These are phyloP conservation scores for Favolaschia claudopus DNA, from an alignment of 768 basidiomycete species.

Conservation along the genomic window DNA sequence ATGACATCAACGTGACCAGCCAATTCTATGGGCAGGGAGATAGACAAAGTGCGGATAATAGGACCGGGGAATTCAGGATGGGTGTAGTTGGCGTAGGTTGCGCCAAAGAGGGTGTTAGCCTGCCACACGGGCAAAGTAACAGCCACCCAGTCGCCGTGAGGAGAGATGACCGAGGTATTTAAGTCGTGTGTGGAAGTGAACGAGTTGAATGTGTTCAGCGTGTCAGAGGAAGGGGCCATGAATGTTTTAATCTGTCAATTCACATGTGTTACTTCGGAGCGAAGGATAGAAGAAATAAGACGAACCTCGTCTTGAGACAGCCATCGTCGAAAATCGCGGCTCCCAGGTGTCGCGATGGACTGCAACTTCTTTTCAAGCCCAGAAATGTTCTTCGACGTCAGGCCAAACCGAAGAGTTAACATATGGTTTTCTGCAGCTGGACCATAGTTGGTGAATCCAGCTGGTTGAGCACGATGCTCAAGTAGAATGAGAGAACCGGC, in stretches of 20 bases:
- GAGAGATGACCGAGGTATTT: constrained; percentile 24
- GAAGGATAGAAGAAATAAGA: not conserved
- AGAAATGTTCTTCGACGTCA: constrained; percentile 41
- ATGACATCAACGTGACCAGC: constrained; percentile 34
- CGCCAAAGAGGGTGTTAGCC: constrained; percentile 37
- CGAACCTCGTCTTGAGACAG: constrained; percentile 46
- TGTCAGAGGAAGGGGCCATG: constrained; percentile 31
- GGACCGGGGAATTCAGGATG: constrained; percentile 30
- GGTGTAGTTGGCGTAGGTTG: constrained; percentile 33
- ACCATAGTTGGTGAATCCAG: constrained; percentile 33
- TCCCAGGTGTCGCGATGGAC: constrained; percentile 47
- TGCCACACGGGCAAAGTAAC: constrained; percentile 34
- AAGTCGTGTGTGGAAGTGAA: constrained; percentile 30
- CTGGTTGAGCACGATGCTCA: constrained; percentile 31
- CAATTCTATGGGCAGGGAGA: constrained; percentile 35
- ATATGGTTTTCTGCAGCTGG: constrained; percentile 29
- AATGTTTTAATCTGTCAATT: constrained; percentile 37
- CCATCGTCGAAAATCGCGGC: constrained; percentile 44
- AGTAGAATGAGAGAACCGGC: constrained; percentile 29
- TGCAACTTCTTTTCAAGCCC: constrained; percentile 45
- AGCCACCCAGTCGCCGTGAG: constrained; percentile 36
- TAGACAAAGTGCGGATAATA: constrained; percentile 34
- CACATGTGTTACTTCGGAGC: not conserved
- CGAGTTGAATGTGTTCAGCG: constrained; percentile 29
- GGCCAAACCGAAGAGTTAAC: constrained; percentile 46